Evolutionary conservation across 2,329 filamentous ascomycete species (phyloP).

Genomic region (Colletotrichum cereale): DNA sequence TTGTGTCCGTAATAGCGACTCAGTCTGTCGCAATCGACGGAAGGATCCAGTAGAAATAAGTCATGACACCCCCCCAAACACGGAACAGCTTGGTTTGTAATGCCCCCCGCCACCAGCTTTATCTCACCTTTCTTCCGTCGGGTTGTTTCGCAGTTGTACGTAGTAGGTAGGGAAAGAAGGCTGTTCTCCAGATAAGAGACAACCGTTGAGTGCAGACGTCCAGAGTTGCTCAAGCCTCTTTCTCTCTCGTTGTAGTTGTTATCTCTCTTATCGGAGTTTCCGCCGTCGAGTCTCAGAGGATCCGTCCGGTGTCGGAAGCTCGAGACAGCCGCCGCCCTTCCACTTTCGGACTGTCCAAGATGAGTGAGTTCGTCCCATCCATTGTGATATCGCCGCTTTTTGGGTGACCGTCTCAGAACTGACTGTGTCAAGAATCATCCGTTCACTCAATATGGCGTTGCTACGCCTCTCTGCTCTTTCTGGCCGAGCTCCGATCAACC

Average conservation of each 20-base stretch:
- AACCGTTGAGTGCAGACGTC: neutral
- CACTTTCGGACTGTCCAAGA: conserved; percentile 5
- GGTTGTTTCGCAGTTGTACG: neutral
- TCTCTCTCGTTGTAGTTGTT: conserved; percentile 1
- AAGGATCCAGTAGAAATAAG: conserved; percentile 35
- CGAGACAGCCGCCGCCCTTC: conserved; percentile 15
- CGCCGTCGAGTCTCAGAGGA: conserved; percentile 29
- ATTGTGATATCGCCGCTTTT: neutral
- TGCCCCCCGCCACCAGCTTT: conserved; percentile 1
- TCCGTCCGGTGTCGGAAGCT: conserved; percentile 29
- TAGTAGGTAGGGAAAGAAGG: neutral
- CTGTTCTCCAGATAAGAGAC: conserved; percentile 5
- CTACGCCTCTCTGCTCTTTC: conserved; percentile 18
- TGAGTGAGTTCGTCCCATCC: conserved; percentile 39
- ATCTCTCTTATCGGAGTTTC: conserved; percentile 27
- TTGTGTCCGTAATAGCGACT: conserved; percentile 34
- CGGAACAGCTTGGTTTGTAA: conserved; percentile 24
- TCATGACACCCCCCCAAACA: conserved; percentile 36
- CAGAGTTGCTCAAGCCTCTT: neutral
- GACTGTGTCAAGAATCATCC: conserved; percentile 5
- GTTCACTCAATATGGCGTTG: conserved; percentile 11
- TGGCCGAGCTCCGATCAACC: conserved; percentile 7
- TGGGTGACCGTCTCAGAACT: neutral
- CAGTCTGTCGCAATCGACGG: conserved; percentile 28
- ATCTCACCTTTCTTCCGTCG: neutral